Percentiles rank a stretch among this genome's conserved stretches.
Evolutionary conservation across 2,329 filamentous ascomycete species (phyloP).

Genomic region (Colletotrichum sp.): DNA sequence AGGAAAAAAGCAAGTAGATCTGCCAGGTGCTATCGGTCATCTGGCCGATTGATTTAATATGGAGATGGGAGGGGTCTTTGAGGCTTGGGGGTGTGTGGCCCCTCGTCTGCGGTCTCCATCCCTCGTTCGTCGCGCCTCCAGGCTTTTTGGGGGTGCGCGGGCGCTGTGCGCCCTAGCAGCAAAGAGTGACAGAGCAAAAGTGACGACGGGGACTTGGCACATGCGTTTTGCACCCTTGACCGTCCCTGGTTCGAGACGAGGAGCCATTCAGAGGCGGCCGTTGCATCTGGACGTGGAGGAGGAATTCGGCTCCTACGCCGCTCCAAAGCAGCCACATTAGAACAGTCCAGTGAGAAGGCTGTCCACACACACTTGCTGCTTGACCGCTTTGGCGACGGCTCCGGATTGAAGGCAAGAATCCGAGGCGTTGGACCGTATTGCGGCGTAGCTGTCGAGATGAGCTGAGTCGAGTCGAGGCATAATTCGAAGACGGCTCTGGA

Average conservation of each 20-base stretch:
- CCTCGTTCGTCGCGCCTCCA: not conserved
- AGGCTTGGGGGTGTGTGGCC: conserved; percentile 4
- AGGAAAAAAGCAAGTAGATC: conserved; percentile 19
- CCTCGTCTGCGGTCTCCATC: not conserved
- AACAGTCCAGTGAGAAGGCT: not conserved
- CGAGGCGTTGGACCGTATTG: not conserved
- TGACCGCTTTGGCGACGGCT: conserved; percentile 16
- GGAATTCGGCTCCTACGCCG: conserved; percentile 11
- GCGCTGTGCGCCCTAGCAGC: not conserved
- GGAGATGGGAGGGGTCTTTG: conserved; percentile 14
- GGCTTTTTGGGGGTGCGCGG: not conserved
- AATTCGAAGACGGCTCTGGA: not conserved
- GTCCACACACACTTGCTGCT: not conserved
- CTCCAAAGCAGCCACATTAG: conserved; percentile 1
- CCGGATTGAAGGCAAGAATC: not conserved
- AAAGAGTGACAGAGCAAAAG: not conserved
- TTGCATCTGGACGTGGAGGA: not conserved
- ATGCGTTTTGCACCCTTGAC: conserved; percentile 13
- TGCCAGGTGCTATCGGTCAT: conserved; percentile 11
- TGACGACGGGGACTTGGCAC: conserved; percentile 15
- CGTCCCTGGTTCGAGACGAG: not conserved
- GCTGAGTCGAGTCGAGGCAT: not conserved
- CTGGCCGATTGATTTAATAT: conserved; percentile 17
- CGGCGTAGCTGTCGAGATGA: not conserved
- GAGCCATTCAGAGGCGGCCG: conserved; percentile 14